Base-by-base conservation (phyloP, 106 monocot species). In the Dactylorhiza incarnata region DNA sequence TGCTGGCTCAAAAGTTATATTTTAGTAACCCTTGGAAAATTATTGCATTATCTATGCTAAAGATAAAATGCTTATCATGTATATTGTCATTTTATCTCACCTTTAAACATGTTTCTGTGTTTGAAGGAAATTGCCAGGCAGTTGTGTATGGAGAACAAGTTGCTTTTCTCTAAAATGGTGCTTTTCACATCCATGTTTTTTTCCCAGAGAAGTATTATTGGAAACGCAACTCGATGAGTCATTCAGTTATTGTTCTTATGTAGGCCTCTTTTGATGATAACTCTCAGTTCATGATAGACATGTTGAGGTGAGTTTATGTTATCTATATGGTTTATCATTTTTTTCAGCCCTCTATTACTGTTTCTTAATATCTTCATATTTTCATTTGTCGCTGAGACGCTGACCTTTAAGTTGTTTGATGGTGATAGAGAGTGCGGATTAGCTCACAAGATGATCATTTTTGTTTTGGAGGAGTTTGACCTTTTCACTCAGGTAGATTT, bases 201-300 rank as follows among this genome's bases (percentile, higher is more conserved):
- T 79, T n/a, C 73, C n/a, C 6, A 25, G 48, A 26, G 43, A 59
- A 76, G 1, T 10, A 63, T 76, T 26, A 22, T 77, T 47, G 0
- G 51, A 48, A 43, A 8, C 20, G 8, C 48, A 67, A 47, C 43
- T 16, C 48, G 5, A 0, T 46, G 48, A 29, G 13, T 56, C 58
- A 8, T 46, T 44, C 6, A 46, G 23, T 48, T 77, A 66, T 65
- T 65, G 47, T 83, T 17, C 72, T 46, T 80, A 43, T 73, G 14
- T 66, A 99, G 97, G 91, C 88, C 8, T 94, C 94, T 68, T 99
- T 86, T 37, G 97, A 99, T 82, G 97, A 99, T 63, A 99, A 99
- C 82, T 87, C 93, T 55, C 79, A 82, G 58, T 99, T 99, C 75
- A 84, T 99, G 81, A 82, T 88, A 9, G 97, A 88, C 78, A 91